Evolutionary conservation across 75 land plant species (phyloP).

Genomic region (Picea glauca): DNA sequence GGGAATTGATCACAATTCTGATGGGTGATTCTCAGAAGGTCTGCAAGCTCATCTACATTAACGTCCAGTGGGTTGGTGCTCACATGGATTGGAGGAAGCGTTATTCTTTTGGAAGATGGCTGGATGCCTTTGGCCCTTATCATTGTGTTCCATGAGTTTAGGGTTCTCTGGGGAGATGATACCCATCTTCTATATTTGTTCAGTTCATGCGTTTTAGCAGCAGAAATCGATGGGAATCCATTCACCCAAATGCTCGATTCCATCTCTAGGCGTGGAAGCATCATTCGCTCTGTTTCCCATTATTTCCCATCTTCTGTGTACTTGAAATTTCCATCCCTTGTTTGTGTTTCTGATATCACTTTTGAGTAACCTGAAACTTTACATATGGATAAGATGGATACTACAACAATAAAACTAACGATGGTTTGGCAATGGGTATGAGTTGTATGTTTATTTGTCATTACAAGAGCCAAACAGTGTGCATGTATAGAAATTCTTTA

Average conservation of each 20-base stretch:
- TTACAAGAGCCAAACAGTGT: no score
- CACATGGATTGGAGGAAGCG: background rate
- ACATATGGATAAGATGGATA: background rate
- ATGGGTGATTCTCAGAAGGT: constrained; percentile 40
- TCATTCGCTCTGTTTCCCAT: background rate
- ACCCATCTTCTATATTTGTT: no score
- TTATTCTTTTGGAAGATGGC: no score
- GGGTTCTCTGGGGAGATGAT: no score
- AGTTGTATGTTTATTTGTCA: no score
- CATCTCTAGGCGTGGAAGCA: background rate
- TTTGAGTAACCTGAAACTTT: background rate
- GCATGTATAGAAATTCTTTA: no score
- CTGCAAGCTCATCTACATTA: constrained; percentile 39
- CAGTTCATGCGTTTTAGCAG: background rate
- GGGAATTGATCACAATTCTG: constrained; percentile 74
- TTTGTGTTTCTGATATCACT: no score
- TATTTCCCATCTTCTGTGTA: background rate
- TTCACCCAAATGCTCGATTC: background rate
- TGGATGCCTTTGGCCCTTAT: no score
- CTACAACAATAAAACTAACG: no score
- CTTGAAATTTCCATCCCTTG: background rate
- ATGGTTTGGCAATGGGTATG: background rate
- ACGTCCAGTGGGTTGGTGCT: constrained; percentile 40
- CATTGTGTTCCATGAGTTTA: no score
- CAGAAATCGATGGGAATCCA: background rate